These are phyloP conservation scores for Leptomonas seymouri DNA, from an alignment of 208 protist genomes.

Conservation along the genomic window DNA sequence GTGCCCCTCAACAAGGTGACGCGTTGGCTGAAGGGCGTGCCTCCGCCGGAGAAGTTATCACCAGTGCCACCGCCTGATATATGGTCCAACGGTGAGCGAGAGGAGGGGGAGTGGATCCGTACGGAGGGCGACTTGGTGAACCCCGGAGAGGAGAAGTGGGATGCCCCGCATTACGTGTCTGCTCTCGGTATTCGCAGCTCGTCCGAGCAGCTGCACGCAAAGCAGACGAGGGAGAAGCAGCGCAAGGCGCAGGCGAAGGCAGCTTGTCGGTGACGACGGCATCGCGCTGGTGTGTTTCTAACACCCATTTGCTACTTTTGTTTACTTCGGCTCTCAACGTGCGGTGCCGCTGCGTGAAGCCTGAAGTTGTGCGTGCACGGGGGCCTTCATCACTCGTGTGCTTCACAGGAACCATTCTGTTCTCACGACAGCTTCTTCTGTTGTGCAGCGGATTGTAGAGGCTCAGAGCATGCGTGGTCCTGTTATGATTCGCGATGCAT, in stretches of 20 bases:
- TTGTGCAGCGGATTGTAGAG: too few relatives aligned
- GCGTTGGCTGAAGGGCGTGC: conserved; percentile 33
- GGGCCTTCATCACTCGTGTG: too few relatives aligned
- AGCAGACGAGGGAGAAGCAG: conserved; percentile 1
- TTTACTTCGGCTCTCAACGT: too few relatives aligned
- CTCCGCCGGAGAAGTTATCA: conserved; percentile 13
- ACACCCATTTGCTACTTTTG: too few relatives aligned
- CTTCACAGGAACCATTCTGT: too few relatives aligned
- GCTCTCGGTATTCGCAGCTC: conserved; percentile 30
- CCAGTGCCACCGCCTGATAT: conserved; percentile 42
- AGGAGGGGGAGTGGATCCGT: conserved; percentile 40
- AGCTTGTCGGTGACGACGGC: conserved; percentile 1
- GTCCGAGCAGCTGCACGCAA: conserved; percentile 1
- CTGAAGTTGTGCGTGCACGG: too few relatives aligned
- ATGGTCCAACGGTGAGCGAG: conserved; percentile 45
- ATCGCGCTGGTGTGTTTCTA: too few relatives aligned
- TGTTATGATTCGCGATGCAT: too few relatives aligned
- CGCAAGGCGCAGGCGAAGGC: conserved; percentile 9
- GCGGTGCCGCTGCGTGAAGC: too few relatives aligned
- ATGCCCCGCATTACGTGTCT: conserved; percentile 52
- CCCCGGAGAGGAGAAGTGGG: conserved; percentile 20
- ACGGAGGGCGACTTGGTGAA: conserved; percentile 36
- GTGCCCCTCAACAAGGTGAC: conserved; percentile 38
- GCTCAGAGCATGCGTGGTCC: too few relatives aligned
- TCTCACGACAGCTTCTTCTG: too few relatives aligned